Base-by-base conservation (phyloP, 768 basidiomycete species). In the Candolleomyces efflorescens region DNA sequence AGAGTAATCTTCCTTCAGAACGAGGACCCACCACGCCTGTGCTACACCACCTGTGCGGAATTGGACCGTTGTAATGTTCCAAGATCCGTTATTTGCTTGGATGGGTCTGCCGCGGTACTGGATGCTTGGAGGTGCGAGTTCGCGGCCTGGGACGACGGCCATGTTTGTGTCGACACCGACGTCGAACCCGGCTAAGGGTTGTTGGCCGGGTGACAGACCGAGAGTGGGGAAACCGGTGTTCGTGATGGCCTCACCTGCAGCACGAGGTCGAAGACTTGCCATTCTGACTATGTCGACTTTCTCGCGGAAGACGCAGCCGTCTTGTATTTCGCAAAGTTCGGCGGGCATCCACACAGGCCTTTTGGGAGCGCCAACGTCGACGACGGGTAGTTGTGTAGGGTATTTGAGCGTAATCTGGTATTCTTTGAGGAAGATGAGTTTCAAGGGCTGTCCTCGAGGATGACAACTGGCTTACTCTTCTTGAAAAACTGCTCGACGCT, bases 31-130 rank as follows among this genome's bases (percentile, higher is more conserved):
- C 87, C 89, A 92, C 36, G 75, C 77, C 9, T 68, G 39, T 17
- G 90, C 75, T 1, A 55, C 63, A 0, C 77, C 86, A 0, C 82
- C 83, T 0, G 63, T 65, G 36, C 85, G 82, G 64, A 93, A 91
- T 64, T 84, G 83, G 54, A 88, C 85, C 22, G 86, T 77, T 36
- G 86, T 67, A 53, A 92, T 85, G 60, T 92, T 92, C 91, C 91
- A 93, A 39, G 82, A 80, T 0, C 85, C 92, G 32, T 86, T 81
- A 37, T 64, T 71, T 5, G 83, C 78, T 13, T 70, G 76, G 24
- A 59, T 53, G 2, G 74, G 66, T 22, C 64, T 68, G 1, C 82
- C 69, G 38, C 69, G 73, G 65, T 93, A 93, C 2, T 73, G 72
- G 51, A 92, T 64, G 1, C 60, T 59, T 0, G 92, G 92, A 0